Evolutionary conservation across 768 basidiomycete genomes (phyloP).

Genomic region (Candolleomyces efflorescens): DNA sequence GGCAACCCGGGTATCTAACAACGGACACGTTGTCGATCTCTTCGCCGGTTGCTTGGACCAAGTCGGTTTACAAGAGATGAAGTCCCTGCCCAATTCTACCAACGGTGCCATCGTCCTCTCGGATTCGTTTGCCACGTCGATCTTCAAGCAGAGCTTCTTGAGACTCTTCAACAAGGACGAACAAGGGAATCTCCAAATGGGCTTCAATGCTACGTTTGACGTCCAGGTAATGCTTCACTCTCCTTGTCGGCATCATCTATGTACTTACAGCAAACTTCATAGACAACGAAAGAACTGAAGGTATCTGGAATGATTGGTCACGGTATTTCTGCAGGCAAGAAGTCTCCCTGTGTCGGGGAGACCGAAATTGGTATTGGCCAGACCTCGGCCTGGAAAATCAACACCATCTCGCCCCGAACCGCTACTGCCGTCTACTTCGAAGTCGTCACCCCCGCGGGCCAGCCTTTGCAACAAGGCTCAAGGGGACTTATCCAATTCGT

Average conservation of each 20-base stretch:
- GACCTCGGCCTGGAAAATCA: slow-evolving; percentile 98
- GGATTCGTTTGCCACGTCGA: slow-evolving; percentile 95
- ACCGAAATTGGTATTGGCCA: slow-evolving; percentile 99
- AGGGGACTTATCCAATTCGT: slow-evolving; percentile 97
- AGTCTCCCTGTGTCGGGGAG: slow-evolving; percentile 94
- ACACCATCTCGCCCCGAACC: slow-evolving; percentile 81
- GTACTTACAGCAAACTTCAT: background rate
- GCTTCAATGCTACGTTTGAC: slow-evolving; percentile 98
- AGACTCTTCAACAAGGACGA: slow-evolving; percentile 91
- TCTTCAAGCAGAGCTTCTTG: slow-evolving; percentile 98
- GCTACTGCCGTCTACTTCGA: slow-evolving; percentile 96
- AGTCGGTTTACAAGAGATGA: slow-evolving; percentile 97
- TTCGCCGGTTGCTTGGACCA: slow-evolving; percentile 98
- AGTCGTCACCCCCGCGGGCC: slow-evolving; percentile 95
- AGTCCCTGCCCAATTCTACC: slow-evolving; percentile 89
- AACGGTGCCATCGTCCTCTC: slow-evolving; percentile 96
- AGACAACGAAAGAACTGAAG: slow-evolving; percentile 99
- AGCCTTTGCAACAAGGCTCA: slow-evolving; percentile 83
- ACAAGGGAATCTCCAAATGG: slow-evolving; percentile 91
- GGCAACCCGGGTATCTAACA: slow-evolving; percentile 88
- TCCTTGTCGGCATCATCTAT: background rate
- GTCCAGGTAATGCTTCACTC: slow-evolving; percentile 61
- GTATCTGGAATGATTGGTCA: slow-evolving; percentile 98
- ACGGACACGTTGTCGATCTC: slow-evolving; percentile 92
- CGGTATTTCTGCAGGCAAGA: slow-evolving; percentile 95